A percentile compares a stretch with the other conserved stretches of the same genome.
These are phyloP conservation scores for Phytophthora europaea DNA, from an alignment of 352 stramenopile species.

Conservation along the genomic window DNA sequence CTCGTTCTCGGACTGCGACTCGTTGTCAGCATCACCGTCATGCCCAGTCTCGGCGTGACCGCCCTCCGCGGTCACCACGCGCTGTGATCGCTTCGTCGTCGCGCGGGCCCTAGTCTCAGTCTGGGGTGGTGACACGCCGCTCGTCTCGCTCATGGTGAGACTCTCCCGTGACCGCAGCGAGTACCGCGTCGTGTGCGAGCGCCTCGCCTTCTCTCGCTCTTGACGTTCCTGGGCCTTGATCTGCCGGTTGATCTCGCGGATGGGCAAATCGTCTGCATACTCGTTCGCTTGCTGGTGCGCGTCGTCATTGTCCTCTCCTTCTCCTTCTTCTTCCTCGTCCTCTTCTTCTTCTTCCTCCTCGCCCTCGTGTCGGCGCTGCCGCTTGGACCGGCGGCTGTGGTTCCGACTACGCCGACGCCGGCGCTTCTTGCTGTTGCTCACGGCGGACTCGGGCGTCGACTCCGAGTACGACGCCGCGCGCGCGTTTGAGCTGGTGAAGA, in stretches of 20 bases:
- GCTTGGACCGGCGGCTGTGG: conserved; percentile 22
- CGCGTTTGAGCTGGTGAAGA: conserved; percentile 51
- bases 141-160: conserved; percentile 35
- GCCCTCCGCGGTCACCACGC: conserved; percentile 35
- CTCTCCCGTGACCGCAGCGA: conserved; percentile 65
- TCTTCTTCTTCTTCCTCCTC: conserved; percentile 16
- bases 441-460: conserved; percentile 20
- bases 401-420: conserved; percentile 19
- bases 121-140: conserved; percentile 21
- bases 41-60: conserved; percentile 18
- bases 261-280: conserved; percentile 56
- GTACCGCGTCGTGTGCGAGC: conserved; percentile 56
- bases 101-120: conserved; percentile 6
- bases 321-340: conserved; percentile 33
- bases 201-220: conserved; percentile 36
- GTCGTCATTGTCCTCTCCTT: conserved; percentile 15
- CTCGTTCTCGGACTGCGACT: conserved; percentile 46
- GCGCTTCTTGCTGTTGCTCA: conserved; percentile 41
- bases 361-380: conserved; percentile 24
- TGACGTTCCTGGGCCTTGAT: conserved; percentile 59
- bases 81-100: conserved; percentile 38
- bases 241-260: conserved; percentile 64
- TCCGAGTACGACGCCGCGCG: conserved; percentile 24
- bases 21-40: conserved; percentile 36
- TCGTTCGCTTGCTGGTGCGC: conserved; percentile 49